Evolutionary conservation across 495 filamentous ascomycete species (phyloP), one percentile per base, ranked within the genome.

Genomic region (Talaromyces wortmannii): DNA sequence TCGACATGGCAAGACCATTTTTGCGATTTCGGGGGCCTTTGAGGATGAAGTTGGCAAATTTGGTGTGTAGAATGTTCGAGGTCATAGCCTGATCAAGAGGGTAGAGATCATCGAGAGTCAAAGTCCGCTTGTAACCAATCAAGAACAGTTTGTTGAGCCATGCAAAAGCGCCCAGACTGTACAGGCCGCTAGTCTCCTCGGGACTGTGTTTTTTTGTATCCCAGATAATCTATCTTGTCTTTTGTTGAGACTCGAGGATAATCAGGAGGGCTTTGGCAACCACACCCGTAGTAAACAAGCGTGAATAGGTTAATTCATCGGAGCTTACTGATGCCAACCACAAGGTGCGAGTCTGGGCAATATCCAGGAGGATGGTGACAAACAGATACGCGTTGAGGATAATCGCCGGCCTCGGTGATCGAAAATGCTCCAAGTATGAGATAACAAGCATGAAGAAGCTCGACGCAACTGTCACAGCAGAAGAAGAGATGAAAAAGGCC

Each of bases 321-420:
- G n/a, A 12, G 30, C 65, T 67, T 51, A 52, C 32, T 1, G 67
- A 68, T n/a, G 71, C 65, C 5, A 86, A 69, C 76, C 79, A 88
- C 13, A 83, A 63, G 0, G 82, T 88, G 40, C 85, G 67, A 6
- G 70, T 63, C 40, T 74, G 77, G 0, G 78, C 74, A 18, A 71
- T 61, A 59, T 87, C 83, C 15, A 87, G 76, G 8, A 87, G 61
- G n/a, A 82, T 48, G 0, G 81, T 80, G 57, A 83, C 56, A 46
- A 83, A 70, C 1, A 90, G 70, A 62, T 86, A 90, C 7, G 71
- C 54, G 48, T 80, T 78, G 43, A 89, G 65, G 10, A 88, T 55
- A 23, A 77, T 67, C 0, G 86, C 88, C 1, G 85, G 83, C 43
- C 77, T 72, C 29, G 76, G 63, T 55, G 76, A 76, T 18, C 72